Conservation (phyloP, 192 early-diverging fungal species). For the Pilobolus umbonatus region DNA sequence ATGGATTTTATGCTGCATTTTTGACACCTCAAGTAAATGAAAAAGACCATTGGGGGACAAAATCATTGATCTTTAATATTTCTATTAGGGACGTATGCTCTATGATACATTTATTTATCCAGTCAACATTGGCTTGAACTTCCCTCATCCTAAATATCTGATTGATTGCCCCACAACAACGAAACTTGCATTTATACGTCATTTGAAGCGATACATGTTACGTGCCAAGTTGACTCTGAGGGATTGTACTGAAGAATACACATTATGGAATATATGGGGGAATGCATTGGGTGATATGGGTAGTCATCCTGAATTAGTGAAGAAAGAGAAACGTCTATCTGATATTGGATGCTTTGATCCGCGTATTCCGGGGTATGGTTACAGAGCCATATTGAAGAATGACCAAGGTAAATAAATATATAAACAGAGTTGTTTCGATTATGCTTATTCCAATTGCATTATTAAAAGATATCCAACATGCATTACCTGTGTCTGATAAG, state of each 20-base stretch:
- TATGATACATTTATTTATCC: constrained; percentile 90
- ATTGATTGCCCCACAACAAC: constrained; percentile 71
- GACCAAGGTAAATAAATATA: not conserved
- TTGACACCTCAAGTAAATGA: constrained; percentile 66
- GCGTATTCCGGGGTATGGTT: constrained; percentile 28
- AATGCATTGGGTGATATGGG: constrained; percentile 22
- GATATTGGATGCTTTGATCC: constrained; percentile 41
- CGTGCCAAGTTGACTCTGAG: constrained; percentile 69
- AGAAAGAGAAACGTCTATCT: constrained; percentile 25
- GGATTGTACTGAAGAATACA: constrained; percentile 58
- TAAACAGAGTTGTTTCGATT: not conserved
- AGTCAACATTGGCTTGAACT: constrained; percentile 48
- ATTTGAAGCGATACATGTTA: constrained; percentile 74
- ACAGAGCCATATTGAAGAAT: constrained; percentile 13
- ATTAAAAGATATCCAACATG: constrained; percentile 1
- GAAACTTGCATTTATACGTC: constrained; percentile 47
- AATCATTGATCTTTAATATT: not conserved
- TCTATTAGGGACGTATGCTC: constrained; percentile 73
- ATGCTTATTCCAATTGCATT: no score
- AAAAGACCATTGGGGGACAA: not conserved
- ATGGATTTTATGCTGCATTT: constrained; percentile 77
- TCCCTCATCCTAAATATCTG: constrained; percentile 65
- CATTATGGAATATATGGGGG: constrained; percentile 77
- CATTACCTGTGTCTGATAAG: constrained; percentile 40
- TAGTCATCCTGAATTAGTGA: constrained; percentile 35